A percentile compares a stretch with the other conserved stretches of the same genome.
Conservation (phyloP, 768 basidiomycete species). For the Boletus rufocinnamomeus region DNA sequence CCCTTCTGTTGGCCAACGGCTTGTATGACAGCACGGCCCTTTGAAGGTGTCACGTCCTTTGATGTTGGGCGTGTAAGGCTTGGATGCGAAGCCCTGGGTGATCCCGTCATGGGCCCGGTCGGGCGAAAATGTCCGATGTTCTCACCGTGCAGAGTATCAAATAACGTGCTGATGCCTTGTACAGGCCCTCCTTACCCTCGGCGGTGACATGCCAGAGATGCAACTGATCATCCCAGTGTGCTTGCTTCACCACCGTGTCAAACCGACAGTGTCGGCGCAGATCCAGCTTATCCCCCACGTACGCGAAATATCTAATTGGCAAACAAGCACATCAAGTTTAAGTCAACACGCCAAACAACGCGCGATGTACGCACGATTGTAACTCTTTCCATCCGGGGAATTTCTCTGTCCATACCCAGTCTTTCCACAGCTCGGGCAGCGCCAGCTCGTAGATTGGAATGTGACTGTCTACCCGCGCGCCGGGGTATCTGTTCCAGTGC, state of each 20-base stretch:
- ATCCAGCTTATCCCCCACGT: slow-evolving; percentile 13
- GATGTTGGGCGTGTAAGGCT: slow-evolving; percentile 16
- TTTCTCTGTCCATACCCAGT: slow-evolving; percentile 20
- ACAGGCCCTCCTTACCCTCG: slow-evolving; percentile 5
- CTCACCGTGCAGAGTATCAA: slow-evolving; percentile 16
- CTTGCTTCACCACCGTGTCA: slow-evolving; percentile 14
- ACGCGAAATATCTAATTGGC: slow-evolving; percentile 2
- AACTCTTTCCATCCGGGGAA: slow-evolving; percentile 9
- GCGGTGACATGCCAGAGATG: slow-evolving; percentile 15
- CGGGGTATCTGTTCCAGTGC: slow-evolving; percentile 21
- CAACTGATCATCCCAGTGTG: slow-evolving; percentile 16
- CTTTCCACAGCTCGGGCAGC: slow-evolving; percentile 15
- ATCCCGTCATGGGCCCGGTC: not conserved
- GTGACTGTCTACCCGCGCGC: slow-evolving; percentile 12
- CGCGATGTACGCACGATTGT: slow-evolving; percentile 7
- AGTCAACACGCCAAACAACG: too few species aligned
- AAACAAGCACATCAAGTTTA: not conserved
- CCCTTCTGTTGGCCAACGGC: slow-evolving; percentile 15
- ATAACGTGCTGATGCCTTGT: slow-evolving; percentile 7
- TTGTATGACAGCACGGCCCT: slow-evolving; percentile 11
- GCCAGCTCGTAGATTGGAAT: slow-evolving; percentile 14
- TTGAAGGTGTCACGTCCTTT: slow-evolving; percentile 15
- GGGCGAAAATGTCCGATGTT: not conserved
- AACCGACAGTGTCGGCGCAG: slow-evolving; percentile 17
- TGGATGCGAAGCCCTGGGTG: slow-evolving; percentile 5